Evolutionary conservation across 768 basidiomycete species (phyloP), one percentile per base, ranked within the genome.

Genomic region (Lactarius sanguifluus): DNA sequence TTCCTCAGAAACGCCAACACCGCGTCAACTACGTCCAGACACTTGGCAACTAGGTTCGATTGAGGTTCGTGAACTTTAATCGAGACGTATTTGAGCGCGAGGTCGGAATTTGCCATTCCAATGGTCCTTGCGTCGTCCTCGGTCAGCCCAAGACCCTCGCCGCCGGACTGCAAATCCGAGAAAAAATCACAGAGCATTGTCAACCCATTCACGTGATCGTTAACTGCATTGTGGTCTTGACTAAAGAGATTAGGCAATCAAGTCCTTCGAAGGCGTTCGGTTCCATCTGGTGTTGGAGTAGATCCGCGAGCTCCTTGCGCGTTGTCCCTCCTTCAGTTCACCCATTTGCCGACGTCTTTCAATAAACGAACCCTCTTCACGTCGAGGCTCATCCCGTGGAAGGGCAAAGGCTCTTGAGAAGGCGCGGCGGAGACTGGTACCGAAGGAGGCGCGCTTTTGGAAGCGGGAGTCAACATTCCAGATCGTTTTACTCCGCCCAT

Each of bases 191-290:
- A 83, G 25, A 98, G 81, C 58, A 79, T 81, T 7, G 83, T 80
- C 61, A 98, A 77, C 7, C 91, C 96, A n/a, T 81, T 80, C 61
- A 96, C 83, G 72, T 91, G 88, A 75, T 98, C 97, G 71, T 94
- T 96, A 69, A 98, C 89, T 7, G 95, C 93, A 70, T 90, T 92
- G 75, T 98, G 97, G 72, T 97, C 97, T 67, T 91, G 92, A 73
- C 96, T 98, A 80, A 98, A 99, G 34, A 99, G 81, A 34, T 85
- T 85, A n/a, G 5, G 84, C 77, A 15, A 91, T 76, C 2, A 98
- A 77, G 2, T 95, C 90, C 67, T 89, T 87, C 3, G 90, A 90
- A 90, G 7, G 85, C 82, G 72, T 90, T 84, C 10, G 87, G 83
- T 70, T 96, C 94, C 94, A 98, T 98, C 76, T 99, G 97, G 69